Evolutionary conservation across 2,329 filamentous ascomycete genomes (phyloP), one percentile per base, ranked within the genome.

Genomic region (Colletotrichum sp.): DNA sequence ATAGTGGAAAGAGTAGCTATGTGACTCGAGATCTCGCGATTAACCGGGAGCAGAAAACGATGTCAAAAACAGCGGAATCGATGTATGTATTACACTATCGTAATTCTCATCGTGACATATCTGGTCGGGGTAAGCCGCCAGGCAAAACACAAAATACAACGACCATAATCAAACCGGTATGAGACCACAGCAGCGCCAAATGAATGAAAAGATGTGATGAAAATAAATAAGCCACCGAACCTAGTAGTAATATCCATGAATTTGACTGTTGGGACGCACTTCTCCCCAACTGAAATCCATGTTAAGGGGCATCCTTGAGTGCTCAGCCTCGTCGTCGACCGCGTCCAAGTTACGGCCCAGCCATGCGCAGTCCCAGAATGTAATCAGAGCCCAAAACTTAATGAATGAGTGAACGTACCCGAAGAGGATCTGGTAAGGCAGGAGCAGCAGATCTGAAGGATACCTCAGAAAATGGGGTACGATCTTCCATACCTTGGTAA

Each of bases 401-500:
- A 93, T 86, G 3, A 91, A 79, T 30, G 88, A 88, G 80, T 93
- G 92, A 48, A 85, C 81, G 78, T 93, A 94, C 1, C 85, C 89
- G 79, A 93, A 94, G 0, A 85, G 12, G 16, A 93, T 79, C 60
- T 90, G 88, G 0, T 80, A 83, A 0, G 88, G 87, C 2, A 93
- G 82, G 72, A 89, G 87, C 0, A 83, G 66, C 4, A 91, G 76
- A 79, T 94, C 92, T 2, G 79, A 72, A 0, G 91, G 91, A 76
- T 92, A 76, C 1, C 85, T 85, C 6, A 79, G 70, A 76, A 92
- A 89, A 79, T 92, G 88, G 0, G 88, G 86, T 1, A 88, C 81
- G 16, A 91, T 82, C 84, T 93, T 93, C 78, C 92, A 82, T 21
- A 88, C 80, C 85, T 93, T 94, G 43, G 87, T 87, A n/a, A 83